A percentile compares a stretch with the other conserved stretches of the same genome.
phyloP scores from a whole-genome alignment of 345 rosid genomes.

The Heritiera littoralis region DNA sequence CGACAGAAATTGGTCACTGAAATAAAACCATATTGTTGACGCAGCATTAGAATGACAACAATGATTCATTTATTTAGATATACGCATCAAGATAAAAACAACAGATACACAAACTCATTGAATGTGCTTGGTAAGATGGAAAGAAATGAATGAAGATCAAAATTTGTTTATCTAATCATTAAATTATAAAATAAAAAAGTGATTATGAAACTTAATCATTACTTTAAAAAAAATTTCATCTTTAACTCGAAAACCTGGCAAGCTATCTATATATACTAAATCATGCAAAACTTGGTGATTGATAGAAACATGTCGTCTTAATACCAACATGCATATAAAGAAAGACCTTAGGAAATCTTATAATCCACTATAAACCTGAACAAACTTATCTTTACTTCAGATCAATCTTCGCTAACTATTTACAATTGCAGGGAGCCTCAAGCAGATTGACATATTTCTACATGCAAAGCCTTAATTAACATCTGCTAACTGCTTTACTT shows the following conservation, averaged over 20 bases:
- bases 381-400: neutral
- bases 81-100: neutral
- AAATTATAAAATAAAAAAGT: too few relatives aligned
- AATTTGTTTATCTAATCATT: too few relatives aligned
- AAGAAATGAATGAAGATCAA: too few relatives aligned
- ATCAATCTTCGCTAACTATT: neutral
- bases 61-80: neutral
- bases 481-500: neutral
- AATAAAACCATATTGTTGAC: neutral
- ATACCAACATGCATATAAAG: neutral
- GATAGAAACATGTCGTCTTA: neutral
- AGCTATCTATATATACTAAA: neutral
- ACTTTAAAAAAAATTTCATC: too few relatives aligned
- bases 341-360: neutral
- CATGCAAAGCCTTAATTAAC: neutral
- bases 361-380: neutral
- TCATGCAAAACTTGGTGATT: too few relatives aligned
- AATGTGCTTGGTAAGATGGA: too few relatives aligned
- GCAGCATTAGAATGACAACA: neutral
- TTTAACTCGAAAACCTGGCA: neutral
- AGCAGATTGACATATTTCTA: neutral
- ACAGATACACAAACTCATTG: neutral
- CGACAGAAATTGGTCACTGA: slow-evolving; percentile 17
- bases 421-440: neutral
- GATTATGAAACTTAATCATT: too few relatives aligned